Conservation (phyloP, 192 early-diverging fungal species). For the Geranomyces variabilis region DNA sequence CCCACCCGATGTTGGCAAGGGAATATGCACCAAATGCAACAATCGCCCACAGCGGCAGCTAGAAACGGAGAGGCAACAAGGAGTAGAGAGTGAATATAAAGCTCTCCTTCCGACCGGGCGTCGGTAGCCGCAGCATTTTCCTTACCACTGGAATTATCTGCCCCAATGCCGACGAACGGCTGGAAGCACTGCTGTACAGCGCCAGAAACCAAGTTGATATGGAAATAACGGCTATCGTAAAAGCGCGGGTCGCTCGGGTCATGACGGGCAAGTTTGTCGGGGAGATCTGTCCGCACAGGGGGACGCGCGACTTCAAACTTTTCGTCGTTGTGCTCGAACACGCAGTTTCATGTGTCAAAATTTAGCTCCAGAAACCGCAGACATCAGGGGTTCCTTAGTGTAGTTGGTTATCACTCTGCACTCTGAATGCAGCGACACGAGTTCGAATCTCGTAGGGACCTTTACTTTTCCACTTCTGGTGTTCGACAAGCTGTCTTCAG, state of each 20-base stretch:
- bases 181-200: background rate
- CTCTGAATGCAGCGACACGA: constrained; percentile 8
- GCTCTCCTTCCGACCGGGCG: background rate
- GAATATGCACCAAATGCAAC: constrained; percentile 90
- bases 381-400: constrained; percentile 10
- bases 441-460: constrained; percentile 7
- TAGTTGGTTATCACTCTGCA: constrained; percentile 11
- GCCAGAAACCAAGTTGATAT: constrained; percentile 12
- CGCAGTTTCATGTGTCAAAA: too few species aligned
- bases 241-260: constrained; percentile 9
- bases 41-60: constrained; percentile 79
- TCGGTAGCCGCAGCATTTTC: background rate
- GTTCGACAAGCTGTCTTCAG: background rate
- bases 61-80: background rate
- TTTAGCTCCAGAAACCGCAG: too few species aligned
- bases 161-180: background rate
- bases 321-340: too few species aligned
- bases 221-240: constrained; percentile 2
- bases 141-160: constrained; percentile 12
- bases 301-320: too few species aligned
- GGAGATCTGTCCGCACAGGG: too few species aligned
- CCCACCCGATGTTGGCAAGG: constrained; percentile 83
- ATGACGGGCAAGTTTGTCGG: background rate
- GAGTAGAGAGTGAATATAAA: background rate
- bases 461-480: background rate